phyloP scores from a whole-genome alignment of 116 monocot species.

The Papilionanthe hybrid region DNA sequence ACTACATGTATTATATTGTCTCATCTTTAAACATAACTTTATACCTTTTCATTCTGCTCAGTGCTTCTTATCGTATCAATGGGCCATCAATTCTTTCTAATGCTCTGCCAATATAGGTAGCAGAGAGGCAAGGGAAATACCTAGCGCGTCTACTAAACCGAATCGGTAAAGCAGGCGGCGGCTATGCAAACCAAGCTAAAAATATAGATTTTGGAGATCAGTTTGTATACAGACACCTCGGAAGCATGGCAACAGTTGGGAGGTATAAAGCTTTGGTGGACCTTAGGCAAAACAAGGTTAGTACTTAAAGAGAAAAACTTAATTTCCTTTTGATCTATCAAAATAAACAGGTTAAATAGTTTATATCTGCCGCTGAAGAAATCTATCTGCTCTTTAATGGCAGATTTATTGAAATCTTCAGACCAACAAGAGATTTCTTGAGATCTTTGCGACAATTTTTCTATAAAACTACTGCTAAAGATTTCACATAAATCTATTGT shows the following conservation, averaged over 20 bases:
- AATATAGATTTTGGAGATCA: slow-evolving; percentile 40
- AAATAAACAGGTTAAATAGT: too few species aligned
- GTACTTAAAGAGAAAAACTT: neutral
- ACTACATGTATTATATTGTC: too few species aligned
- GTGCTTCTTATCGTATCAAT: neutral
- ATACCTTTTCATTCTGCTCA: neutral
- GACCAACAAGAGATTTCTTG: too few species aligned
- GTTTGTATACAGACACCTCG: slow-evolving; percentile 67
- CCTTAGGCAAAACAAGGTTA: slow-evolving; percentile 66
- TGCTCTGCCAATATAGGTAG: slow-evolving; percentile 37
- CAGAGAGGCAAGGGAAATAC: slow-evolving; percentile 72
- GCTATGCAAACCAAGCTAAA: slow-evolving; percentile 31
- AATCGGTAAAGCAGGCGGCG: slow-evolving; percentile 49
- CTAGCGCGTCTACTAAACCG: slow-evolving; percentile 43
- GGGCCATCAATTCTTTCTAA: neutral
- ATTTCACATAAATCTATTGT: too few species aligned
- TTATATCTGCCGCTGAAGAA: neutral
- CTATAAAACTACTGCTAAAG: too few species aligned
- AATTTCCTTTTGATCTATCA: too few species aligned
- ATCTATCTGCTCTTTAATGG: neutral
- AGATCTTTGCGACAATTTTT: too few species aligned
- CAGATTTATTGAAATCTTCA: neutral
- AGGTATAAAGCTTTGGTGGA: slow-evolving; percentile 75
- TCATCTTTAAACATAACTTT: neutral
- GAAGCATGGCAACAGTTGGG: slow-evolving; percentile 77